Evolutionary conservation across 192 early-diverging fungal genomes (phyloP), one percentile per base, ranked within the genome.

Genomic region (Coemansia sp.): DNA sequence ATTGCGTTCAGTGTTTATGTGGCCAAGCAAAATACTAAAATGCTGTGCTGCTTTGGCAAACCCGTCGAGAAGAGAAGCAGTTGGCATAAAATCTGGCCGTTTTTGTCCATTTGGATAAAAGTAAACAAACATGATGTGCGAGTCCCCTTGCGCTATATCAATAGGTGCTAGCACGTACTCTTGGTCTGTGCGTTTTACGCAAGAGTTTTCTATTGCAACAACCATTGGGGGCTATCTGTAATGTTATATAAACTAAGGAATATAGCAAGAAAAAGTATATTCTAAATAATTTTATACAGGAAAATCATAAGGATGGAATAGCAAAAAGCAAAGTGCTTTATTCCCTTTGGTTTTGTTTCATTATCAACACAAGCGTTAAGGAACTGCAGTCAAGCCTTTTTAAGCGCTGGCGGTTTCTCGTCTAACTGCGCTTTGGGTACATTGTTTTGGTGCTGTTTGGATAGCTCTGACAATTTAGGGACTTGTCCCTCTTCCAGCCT

Each of bases 81-180:
- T 66, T 10, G 64, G 56, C 64, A 66, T 66, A 58, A 66, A 66
- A 4, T 43, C 20, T 25, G 25, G 39, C 12, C 20, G 31, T 16
- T 30, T 4, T 4, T 58, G 40, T 58, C n/a, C 29, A 31, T 66
- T 66, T 40, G 23, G 40, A 42, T 58, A 66, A 59, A 66, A 66
- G 56, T 66, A 66, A 20, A 66, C 64, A 66, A 66, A 66, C 56
- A 66, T 66, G 20, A 66, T 66, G 43, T 66, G 56, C n/a, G 64
- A 66, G 55, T 66, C 43, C 4, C 64, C 64, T 16, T 66, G 64
- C 15, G 64, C 64, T 23, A 48, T 2, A 21, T 66, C 64, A 15
- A 66, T 66, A 18, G 64, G 64, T 18, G 55, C 40, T 26, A 66
- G 42, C 20, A 40, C 23, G 57, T 66, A 66, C 42, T 57, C 16